Evolutionary conservation across 169 alveolate species (phyloP).

Genomic region (Amoebophrya sp.): DNA sequence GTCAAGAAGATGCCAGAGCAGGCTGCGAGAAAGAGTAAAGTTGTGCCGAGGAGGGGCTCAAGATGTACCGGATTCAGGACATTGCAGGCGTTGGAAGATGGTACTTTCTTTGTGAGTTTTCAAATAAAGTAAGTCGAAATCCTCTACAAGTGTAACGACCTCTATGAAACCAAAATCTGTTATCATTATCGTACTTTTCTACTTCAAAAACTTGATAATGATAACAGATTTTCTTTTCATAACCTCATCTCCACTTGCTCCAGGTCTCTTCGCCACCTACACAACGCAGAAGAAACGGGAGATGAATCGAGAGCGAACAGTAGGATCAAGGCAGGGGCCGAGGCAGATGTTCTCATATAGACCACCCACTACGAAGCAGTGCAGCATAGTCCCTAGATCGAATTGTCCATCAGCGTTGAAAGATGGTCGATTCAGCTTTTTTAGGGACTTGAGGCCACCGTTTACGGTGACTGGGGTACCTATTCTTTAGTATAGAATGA

Average conservation of each 20-base stretch:
- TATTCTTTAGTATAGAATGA: neutral
- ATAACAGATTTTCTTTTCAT: too few relatives aligned
- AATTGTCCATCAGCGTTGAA: neutral
- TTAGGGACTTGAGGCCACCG: neutral
- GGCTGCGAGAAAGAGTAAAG: neutral
- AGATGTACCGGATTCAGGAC: neutral
- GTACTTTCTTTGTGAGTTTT: too few relatives aligned
- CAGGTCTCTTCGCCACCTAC: neutral
- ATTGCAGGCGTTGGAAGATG: neutral
- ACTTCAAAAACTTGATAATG: too few relatives aligned
- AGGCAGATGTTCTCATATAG: neutral
- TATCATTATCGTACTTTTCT: too few relatives aligned
- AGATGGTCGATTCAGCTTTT: neutral
- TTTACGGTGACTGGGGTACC: neutral
- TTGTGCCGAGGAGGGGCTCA: neutral
- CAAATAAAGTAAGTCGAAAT: too few relatives aligned
- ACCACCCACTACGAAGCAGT: constrained; percentile 4
- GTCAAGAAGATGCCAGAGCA: neutral
- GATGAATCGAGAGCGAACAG: neutral
- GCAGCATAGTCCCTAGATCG: neutral
- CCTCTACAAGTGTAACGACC: too few relatives aligned
- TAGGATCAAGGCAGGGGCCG: neutral
- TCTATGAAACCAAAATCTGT: too few relatives aligned
- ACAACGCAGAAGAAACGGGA: neutral
- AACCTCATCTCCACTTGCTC: too few relatives aligned